A percentile compares a stretch with the other conserved stretches of the same genome.
Conservation (phyloP, 192 early-diverging fungal genomes). For the Phycomyces nitens region DNA sequence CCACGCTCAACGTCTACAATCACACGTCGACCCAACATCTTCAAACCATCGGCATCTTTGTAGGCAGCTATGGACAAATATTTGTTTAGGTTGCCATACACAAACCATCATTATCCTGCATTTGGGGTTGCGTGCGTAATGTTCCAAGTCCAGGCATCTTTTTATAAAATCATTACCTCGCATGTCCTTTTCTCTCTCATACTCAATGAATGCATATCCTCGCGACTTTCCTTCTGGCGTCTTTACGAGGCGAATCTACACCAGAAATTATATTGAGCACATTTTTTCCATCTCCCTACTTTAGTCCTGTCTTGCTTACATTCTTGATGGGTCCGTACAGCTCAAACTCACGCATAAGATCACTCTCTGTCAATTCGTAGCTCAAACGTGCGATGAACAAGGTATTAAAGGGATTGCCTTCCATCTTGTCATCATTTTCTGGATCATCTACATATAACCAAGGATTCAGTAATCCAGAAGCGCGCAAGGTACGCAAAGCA, state of each 20-base stretch:
- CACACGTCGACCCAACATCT: constrained; percentile 79
- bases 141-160: constrained; percentile 17
- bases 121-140: no score
- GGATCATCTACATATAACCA: constrained; percentile 58
- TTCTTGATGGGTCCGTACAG: constrained; percentile 76
- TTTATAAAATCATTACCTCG: constrained; percentile 39
- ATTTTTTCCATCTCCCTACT: neutral
- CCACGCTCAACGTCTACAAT: constrained; percentile 96
- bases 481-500: neutral
- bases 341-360: constrained; percentile 73
- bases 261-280: neutral
- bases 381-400: constrained; percentile 82
- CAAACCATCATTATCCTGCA: no score
- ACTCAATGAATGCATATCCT: constrained; percentile 97
- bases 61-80: constrained; percentile 52
- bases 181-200: constrained; percentile 83
- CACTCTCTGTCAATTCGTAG: constrained; percentile 74
- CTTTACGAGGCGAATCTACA: constrained; percentile 68
- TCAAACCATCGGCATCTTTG: constrained; percentile 85
- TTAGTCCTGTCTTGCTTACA: constrained; percentile 41
- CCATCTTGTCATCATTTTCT: constrained; percentile 63
- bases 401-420: constrained; percentile 90
- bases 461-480: neutral
- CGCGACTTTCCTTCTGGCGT: constrained; percentile 69
- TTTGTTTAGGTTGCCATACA: neutral